phyloP scores from a whole-genome alignment of 2,329 filamentous ascomycete species.

The Colletotrichum magnum region DNA sequence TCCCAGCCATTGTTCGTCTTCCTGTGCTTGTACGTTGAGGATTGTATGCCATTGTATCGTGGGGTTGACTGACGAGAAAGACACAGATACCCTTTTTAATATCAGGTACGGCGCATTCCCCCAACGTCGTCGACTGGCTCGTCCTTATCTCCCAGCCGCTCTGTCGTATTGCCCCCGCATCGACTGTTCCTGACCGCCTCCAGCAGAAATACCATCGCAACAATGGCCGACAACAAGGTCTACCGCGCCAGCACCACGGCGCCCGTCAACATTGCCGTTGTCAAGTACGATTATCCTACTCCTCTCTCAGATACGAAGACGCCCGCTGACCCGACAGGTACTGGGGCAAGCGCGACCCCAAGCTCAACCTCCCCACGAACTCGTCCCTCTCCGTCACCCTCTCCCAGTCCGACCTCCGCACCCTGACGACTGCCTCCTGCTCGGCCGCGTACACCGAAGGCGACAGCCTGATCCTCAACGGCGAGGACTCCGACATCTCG shows the following conservation, averaged over 20 bases:
- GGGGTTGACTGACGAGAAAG: background rate
- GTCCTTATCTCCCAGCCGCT: background rate
- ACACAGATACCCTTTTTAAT: background rate
- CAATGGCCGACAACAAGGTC: constrained; percentile 70
- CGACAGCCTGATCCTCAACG: constrained; percentile 88
- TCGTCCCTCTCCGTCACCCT: constrained; percentile 97
- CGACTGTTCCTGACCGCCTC: constrained; percentile 41
- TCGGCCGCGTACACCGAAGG: constrained; percentile 76
- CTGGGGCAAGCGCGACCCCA: constrained; percentile 97
- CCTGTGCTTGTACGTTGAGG: constrained; percentile 4
- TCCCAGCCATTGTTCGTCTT: background rate
- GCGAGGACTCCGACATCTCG: constrained; percentile 84
- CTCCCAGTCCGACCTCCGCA: constrained; percentile 92
- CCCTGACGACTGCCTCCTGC: constrained; percentile 95
- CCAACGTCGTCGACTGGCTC: too few species aligned
- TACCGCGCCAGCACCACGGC: constrained; percentile 96
- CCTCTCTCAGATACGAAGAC: constrained; percentile 57
- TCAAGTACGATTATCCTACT: constrained; percentile 75
- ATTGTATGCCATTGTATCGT: background rate
- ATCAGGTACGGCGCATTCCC: background rate
- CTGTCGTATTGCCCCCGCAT: background rate
- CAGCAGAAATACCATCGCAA: constrained; percentile 31
- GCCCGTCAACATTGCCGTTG: constrained; percentile 97
- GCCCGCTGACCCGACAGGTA: constrained; percentile 61
- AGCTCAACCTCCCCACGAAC: constrained; percentile 97